phyloP scores from a whole-genome alignment of 1,284 basidiomycete species.

The Ceratobasidium sp. region DNA sequence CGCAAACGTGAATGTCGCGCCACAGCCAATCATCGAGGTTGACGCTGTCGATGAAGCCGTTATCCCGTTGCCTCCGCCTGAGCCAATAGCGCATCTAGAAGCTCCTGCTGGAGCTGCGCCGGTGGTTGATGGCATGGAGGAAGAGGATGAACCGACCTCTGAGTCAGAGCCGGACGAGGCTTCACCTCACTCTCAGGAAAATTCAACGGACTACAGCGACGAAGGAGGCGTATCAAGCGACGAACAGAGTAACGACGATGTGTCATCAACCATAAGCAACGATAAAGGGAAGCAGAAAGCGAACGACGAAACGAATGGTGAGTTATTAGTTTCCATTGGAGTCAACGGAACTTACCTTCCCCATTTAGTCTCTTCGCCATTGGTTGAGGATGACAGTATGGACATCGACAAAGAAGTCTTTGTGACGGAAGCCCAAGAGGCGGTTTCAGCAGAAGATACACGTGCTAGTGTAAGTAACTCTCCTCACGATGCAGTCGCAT shows the following conservation, averaged over 20 bases:
- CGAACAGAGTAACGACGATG: neutral
- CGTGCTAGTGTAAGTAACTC: neutral
- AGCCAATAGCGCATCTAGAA: neutral
- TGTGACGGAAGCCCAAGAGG: no score
- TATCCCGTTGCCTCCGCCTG: neutral
- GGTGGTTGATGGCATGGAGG: no score
- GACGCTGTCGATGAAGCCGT: neutral
- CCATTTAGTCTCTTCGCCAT: neutral
- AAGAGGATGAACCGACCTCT: no score
- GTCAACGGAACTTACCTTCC: neutral
- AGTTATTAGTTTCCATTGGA: neutral
- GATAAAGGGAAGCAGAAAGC: slow-evolving; percentile 4
- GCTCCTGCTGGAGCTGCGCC: no score
- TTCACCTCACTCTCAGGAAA: neutral
- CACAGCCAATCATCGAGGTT: no score
- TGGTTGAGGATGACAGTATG: no score
- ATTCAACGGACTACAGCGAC: slow-evolving; percentile 11
- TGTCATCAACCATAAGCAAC: no score
- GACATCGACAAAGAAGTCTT: no score
- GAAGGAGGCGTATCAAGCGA: neutral
- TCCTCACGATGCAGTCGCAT: no score
- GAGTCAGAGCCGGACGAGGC: no score
- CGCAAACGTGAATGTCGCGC: no score
- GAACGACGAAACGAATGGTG: neutral
- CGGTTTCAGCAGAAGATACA: no score